Evolutionary conservation across 768 basidiomycete genomes (phyloP).

Genomic region (Lactifluus pinguis): DNA sequence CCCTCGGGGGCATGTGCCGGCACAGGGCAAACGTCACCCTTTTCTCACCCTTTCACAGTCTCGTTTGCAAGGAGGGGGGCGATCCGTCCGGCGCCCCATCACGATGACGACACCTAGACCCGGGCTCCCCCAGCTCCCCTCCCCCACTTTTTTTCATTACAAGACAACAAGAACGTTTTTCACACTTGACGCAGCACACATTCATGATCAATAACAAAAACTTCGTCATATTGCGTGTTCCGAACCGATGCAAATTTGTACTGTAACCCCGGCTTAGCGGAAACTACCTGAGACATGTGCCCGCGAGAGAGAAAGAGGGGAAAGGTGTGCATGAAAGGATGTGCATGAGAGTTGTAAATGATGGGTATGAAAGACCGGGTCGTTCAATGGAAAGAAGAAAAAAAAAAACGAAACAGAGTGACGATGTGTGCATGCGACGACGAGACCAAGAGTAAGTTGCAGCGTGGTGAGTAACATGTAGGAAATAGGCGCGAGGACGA

Average conservation of each 20-base stretch:
- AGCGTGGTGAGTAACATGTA: slow-evolving; percentile 12
- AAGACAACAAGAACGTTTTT: neutral
- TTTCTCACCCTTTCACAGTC: neutral
- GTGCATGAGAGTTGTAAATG: neutral
- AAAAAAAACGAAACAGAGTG: no score
- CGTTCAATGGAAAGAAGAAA: neutral
- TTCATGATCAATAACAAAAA: neutral
- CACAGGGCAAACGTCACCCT: neutral
- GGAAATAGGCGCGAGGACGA: neutral
- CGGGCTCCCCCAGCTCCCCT: neutral
- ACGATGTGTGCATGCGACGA: slow-evolving; percentile 10
- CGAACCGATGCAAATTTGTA: neutral
- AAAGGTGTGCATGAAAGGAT: neutral
- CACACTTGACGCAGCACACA: neutral
- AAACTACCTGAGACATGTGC: neutral
- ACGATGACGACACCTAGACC: slow-evolving; percentile 5
- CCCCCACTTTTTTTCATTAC: neutral
- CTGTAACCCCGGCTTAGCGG: neutral
- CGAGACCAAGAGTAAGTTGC: slow-evolving; percentile 4
- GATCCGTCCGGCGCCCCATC: neutral
- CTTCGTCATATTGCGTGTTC: neutral
- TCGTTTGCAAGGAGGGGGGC: neutral
- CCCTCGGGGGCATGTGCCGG: neutral
- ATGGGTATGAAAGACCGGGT: neutral
- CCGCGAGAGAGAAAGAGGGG: neutral